Base-by-base conservation (phyloP, 2,329 filamentous ascomycete species). In the Apiospora phragmitis region DNA sequence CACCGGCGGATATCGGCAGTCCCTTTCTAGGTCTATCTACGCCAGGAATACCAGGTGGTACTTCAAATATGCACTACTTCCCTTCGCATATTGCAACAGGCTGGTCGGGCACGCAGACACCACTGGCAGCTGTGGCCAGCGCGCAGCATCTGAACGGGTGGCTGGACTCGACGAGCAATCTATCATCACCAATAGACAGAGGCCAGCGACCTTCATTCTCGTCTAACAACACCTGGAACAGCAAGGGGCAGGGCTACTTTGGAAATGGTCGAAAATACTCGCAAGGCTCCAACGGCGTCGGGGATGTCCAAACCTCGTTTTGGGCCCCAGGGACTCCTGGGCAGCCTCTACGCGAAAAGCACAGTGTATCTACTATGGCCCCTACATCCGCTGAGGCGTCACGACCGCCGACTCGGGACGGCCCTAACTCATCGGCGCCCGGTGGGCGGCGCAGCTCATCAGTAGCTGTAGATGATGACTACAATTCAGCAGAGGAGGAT, bases 51-150 rank as follows among this genome's bases (percentile, higher is more conserved):
- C 87, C 92, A 6, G 92, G 93, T 70, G 92, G 92, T 41, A 92
- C 92, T 14, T 91, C 91, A 14, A 94, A 93, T 75, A 86, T 95
- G 76, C 91, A 92, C 79, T 96, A 95, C 80, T 95, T 96, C 77
- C 93, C 95, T 79, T 90, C 92, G 24, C 93, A 94, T 74, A 85
- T 95, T 5, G 89, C 90, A 11, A 87, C 88, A 35, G 91, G 90
- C 4, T 87, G 93, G 74, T 93, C 92, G 66, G 93, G 93, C 35
- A 90, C 92, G 16, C 91, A 93, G 72, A 95, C 93, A 35, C 93
- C 93, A 59, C 86, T 95, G 41, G 93, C 93, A 8, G 93, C 93
- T 67, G 91, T 95, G 67, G 93, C 93, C 26, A 92, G 93, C 51
- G 92, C 91, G 35, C 89, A 91, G 72, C 85, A 89, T 71, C 85